Evolutionary conservation across 2,329 filamentous ascomycete genomes (phyloP).

Genomic region (Decorospora gaudefroyi): DNA sequence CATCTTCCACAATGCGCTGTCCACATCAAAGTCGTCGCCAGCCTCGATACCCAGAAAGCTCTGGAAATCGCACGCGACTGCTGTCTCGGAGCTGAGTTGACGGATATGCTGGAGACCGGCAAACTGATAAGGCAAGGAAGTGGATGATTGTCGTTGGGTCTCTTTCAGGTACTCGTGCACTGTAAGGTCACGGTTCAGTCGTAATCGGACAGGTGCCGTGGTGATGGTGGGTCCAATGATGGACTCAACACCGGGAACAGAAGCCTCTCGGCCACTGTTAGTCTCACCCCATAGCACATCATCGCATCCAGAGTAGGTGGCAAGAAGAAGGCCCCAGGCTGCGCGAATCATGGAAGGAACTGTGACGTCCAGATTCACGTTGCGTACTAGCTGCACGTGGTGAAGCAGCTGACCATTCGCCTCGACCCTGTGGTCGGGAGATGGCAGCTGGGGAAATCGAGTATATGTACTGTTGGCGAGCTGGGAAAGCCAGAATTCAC

Average conservation of each 20-base stretch:
- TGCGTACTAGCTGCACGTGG: slow-evolving; percentile 23
- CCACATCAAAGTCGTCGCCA: slow-evolving; percentile 37
- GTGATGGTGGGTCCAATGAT: slow-evolving; percentile 51
- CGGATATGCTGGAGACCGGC: slow-evolving; percentile 56
- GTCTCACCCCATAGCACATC: slow-evolving; percentile 56
- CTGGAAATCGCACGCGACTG: slow-evolving; percentile 53
- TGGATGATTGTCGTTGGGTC: slow-evolving; percentile 35
- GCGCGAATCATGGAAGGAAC: slow-evolving; percentile 49
- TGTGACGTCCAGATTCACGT: slow-evolving; percentile 35
- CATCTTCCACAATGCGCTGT: slow-evolving; percentile 39
- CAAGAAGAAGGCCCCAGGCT: slow-evolving; percentile 54
- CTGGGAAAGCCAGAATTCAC: slow-evolving; percentile 37
- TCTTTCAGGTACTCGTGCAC: slow-evolving; percentile 36
- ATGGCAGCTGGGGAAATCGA: slow-evolving; percentile 42
- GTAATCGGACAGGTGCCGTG: slow-evolving; percentile 51
- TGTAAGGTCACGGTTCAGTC: slow-evolving; percentile 41
- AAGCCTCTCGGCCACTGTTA: slow-evolving; percentile 43
- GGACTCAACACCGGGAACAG: slow-evolving; percentile 43
- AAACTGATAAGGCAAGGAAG: slow-evolving; percentile 40
- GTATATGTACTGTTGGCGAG: slow-evolving; percentile 36
- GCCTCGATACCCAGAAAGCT: slow-evolving; percentile 53
- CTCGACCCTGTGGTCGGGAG: slow-evolving; percentile 38
- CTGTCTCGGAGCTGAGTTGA: slow-evolving; percentile 46
- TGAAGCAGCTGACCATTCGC: slow-evolving; percentile 35
- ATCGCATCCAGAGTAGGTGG: slow-evolving; percentile 53